Evolutionary conservation across 192 early-diverging fungal genomes (phyloP).

Genomic region (Coemansia sp.): DNA sequence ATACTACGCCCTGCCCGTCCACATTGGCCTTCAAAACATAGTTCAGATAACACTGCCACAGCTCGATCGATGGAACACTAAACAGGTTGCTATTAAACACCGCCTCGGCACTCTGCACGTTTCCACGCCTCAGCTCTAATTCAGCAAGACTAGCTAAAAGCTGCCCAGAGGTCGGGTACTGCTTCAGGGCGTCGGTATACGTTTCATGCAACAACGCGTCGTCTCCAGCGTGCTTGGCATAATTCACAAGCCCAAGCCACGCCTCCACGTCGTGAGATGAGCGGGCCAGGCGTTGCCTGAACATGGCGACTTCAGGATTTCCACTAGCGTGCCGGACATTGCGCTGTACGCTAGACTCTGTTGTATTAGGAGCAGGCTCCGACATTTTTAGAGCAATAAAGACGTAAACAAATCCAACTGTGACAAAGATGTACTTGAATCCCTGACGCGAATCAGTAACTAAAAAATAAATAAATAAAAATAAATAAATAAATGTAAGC

Average conservation of each 20-base stretch:
- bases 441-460: not conserved
- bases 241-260: conserved; percentile 66
- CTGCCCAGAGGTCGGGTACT: conserved; percentile 80
- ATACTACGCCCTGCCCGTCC: conserved; percentile 51
- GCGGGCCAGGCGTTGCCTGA: conserved; percentile 58
- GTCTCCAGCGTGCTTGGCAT: conserved; percentile 62
- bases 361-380: conserved; percentile 13
- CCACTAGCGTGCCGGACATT: conserved; percentile 11
- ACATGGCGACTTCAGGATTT: conserved; percentile 54
- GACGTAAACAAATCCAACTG: conserved; percentile 10
- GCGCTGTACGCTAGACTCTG: conserved; percentile 3
- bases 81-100: conserved; percentile 82
- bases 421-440: not conserved
- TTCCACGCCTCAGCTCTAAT: conserved; percentile 77
- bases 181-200: conserved; percentile 70
- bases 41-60: conserved; percentile 87
- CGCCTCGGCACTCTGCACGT: conserved; percentile 76
- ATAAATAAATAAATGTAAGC: not conserved
- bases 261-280: conserved; percentile 66
- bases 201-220: conserved; percentile 60
- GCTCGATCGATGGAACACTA: conserved; percentile 79
- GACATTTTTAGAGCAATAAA: conserved; percentile 18
- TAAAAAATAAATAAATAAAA: not conserved
- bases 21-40: conserved; percentile 80
- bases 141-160: conserved; percentile 80